These are phyloP conservation scores for Gypsophila paniculata DNA, from an alignment of 179 eudicot species.

Conservation along the genomic window DNA sequence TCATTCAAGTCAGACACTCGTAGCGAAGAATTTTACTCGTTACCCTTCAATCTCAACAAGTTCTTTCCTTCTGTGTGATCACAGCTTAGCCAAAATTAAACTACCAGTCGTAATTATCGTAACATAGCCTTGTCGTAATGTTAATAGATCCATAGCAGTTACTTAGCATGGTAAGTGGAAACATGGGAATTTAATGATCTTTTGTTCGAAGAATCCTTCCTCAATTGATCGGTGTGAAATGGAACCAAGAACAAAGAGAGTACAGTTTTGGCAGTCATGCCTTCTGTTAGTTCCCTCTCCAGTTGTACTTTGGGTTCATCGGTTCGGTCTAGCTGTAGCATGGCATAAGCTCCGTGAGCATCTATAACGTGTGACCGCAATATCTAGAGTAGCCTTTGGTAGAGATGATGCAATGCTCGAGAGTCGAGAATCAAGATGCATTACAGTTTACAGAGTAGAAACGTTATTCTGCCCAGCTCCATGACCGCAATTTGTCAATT, in stretches of 20 bases:
- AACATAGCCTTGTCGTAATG: not conserved
- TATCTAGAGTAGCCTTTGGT: not conserved
- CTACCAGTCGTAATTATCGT: not conserved
- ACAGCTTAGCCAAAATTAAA: not conserved
- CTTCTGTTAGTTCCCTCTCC: too few relatives aligned
- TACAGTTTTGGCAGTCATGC: not conserved
- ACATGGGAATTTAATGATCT: not conserved
- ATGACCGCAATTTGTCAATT: too few relatives aligned
- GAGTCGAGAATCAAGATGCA: not conserved
- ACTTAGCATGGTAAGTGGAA: not conserved
- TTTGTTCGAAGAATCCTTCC: constrained; percentile 4
- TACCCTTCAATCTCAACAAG: constrained; percentile 79
- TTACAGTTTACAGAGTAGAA: not conserved
- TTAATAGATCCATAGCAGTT: not conserved
- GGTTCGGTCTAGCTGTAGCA: not conserved
- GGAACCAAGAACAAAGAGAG: not conserved
- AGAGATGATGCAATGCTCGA: not conserved
- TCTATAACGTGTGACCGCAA: not conserved
- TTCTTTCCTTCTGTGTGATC: constrained; percentile 71
- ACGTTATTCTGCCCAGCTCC: too few relatives aligned
- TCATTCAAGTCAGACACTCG: constrained; percentile 62
- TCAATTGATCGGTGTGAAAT: not conserved
- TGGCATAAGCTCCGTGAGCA: not conserved
- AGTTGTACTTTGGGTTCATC: not conserved
- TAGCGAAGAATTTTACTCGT: constrained; percentile 81